These are phyloP conservation scores for Backusella macrospora DNA, from an alignment of 192 early-diverging fungal genomes.

Conservation along the genomic window DNA sequence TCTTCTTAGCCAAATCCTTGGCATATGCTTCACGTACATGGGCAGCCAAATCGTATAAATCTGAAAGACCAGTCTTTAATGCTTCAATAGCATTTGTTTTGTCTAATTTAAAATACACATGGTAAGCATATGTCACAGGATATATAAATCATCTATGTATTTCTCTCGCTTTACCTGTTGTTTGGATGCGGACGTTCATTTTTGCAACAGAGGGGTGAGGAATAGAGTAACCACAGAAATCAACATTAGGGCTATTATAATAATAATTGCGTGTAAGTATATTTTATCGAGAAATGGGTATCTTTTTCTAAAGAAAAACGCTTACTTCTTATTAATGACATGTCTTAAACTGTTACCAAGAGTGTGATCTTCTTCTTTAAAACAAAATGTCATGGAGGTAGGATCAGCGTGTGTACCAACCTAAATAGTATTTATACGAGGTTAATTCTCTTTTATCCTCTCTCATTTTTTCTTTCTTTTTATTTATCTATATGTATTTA, in stretches of 20 bases:
- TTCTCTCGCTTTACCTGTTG: constrained; percentile 55
- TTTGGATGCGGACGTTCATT: constrained; percentile 93
- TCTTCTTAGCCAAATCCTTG: constrained; percentile 57
- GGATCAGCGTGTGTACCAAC: constrained; percentile 66
- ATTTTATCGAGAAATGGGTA: not conserved
- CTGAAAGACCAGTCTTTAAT: constrained; percentile 84
- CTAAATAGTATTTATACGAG: not conserved
- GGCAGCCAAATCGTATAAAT: constrained; percentile 72
- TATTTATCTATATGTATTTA: constrained; percentile 41
- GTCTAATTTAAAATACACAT: constrained; percentile 42
- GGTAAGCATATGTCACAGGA: not conserved
- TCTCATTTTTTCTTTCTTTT: not conserved
- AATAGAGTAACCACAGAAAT: constrained; percentile 95
- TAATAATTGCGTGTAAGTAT: not conserved
- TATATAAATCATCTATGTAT: not conserved
- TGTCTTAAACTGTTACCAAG: constrained; percentile 93
- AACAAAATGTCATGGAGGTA: constrained; percentile 81
- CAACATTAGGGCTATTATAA: constrained; percentile 72
- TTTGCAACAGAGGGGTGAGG: constrained; percentile 96
- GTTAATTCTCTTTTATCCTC: not conserved
- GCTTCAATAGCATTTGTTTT: constrained; percentile 83
- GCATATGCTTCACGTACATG: constrained; percentile 69
- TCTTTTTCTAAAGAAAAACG: not conserved
- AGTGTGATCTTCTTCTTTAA: constrained; percentile 96
- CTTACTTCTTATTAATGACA: constrained; percentile 93